Conservation (phyloP, 2,329 filamentous ascomycete genomes). For the Pseudogymnoascus sp. region DNA sequence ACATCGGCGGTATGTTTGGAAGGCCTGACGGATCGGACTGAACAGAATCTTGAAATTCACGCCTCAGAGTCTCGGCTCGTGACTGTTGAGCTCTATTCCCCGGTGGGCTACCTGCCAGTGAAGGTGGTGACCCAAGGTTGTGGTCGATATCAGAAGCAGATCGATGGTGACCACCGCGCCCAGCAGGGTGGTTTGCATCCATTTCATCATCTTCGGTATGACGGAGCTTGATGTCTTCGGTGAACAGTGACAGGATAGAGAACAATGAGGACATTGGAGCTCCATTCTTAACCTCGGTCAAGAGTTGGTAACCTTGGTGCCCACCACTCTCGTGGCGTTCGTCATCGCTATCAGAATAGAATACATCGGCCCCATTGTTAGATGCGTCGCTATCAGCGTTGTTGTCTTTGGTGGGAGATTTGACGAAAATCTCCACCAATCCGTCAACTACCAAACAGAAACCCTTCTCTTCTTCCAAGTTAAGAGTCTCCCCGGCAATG, state of each 20-base stretch:
- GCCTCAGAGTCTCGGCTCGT: background rate
- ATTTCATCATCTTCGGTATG: conserved; percentile 52
- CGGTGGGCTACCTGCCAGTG: conserved; percentile 21
- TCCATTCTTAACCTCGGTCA: conserved; percentile 96
- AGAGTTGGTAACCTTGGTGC: conserved; percentile 82
- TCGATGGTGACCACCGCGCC: conserved; percentile 24
- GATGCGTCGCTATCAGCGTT: conserved; percentile 35
- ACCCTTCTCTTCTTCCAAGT: conserved; percentile 94
- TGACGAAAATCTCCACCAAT: conserved; percentile 95
- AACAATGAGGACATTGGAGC: conserved; percentile 98
- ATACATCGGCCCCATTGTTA: conserved; percentile 34
- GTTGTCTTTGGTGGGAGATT: conserved; percentile 59
- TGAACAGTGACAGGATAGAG: conserved; percentile 94
- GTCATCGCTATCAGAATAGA: conserved; percentile 59
- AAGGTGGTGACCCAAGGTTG: conserved; percentile 26
- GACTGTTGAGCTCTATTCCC: background rate
- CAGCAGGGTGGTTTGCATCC: conserved; percentile 32
- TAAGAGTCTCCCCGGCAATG: conserved; percentile 89
- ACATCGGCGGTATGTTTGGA: conserved; percentile 66
- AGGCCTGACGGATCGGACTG: conserved; percentile 27
- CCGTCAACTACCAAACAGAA: conserved; percentile 98
- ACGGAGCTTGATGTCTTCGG: conserved; percentile 80
- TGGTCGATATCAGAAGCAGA: conserved; percentile 14
- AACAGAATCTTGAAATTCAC: background rate
- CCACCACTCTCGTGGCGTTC: conserved; percentile 51